Evolutionary conservation across 2,329 filamentous ascomycete genomes (phyloP).

Genomic region (Ascochyta koolunga): DNA sequence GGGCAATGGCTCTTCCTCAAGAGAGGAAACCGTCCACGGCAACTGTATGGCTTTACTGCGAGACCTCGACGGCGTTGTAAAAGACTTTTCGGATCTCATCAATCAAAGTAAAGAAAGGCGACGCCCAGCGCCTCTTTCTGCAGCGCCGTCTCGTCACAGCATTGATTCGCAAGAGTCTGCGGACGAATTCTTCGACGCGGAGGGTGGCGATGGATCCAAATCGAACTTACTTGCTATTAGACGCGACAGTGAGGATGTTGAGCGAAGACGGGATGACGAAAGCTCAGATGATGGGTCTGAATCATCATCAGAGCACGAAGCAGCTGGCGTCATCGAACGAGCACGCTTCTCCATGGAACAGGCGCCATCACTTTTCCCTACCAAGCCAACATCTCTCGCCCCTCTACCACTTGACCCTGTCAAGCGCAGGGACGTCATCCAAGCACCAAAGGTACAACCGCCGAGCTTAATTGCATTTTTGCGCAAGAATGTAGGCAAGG

Average conservation of each 20-base stretch:
- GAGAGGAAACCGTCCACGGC: conserved; percentile 73
- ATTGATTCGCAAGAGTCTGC: conserved; percentile 76
- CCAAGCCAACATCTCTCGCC: conserved; percentile 73
- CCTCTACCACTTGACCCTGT: conserved; percentile 78
- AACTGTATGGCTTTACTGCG: conserved; percentile 82
- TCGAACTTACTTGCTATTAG: conserved; percentile 78
- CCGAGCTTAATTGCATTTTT: conserved; percentile 93
- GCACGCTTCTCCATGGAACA: conserved; percentile 40
- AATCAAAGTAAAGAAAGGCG: conserved; percentile 80
- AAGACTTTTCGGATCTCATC: conserved; percentile 80
- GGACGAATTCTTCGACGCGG: conserved; percentile 94
- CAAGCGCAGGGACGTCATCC: conserved; percentile 71
- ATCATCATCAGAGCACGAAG: conserved; percentile 65
- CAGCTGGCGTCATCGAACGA: conserved; percentile 49
- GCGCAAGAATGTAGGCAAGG: conserved; percentile 97
- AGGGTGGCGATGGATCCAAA: conserved; percentile 56
- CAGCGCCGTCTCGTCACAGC: conserved; percentile 63
- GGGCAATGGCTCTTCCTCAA: conserved; percentile 49
- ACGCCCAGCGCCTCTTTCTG: conserved; percentile 54
- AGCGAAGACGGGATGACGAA: conserved; percentile 44
- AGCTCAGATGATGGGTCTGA: conserved; percentile 64
- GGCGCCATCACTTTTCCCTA: conserved; percentile 68
- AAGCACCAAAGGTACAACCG: conserved; percentile 76
- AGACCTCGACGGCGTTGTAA: conserved; percentile 82
- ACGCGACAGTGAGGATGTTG: conserved; percentile 65